Conservation (phyloP, 805 yeast species). For the Yarrowia hollandica region DNA sequence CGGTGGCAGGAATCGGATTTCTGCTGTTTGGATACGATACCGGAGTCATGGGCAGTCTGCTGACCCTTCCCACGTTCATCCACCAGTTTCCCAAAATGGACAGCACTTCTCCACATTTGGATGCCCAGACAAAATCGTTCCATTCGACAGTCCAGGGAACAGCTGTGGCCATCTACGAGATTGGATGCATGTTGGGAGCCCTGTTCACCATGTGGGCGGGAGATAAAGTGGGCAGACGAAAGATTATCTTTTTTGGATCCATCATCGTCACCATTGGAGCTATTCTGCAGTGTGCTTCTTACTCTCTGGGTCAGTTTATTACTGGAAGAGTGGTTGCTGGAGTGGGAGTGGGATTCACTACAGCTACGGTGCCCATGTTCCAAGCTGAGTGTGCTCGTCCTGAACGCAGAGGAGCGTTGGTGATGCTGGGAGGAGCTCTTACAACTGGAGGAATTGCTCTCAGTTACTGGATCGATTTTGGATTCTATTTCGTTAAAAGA, state of each 20-base stretch:
- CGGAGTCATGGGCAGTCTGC: conserved; percentile 63
- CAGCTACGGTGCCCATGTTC: conserved; percentile 81
- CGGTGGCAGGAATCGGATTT: conserved; percentile 37
- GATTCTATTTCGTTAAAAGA: conserved; percentile 44
- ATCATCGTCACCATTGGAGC: conserved; percentile 1
- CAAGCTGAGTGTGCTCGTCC: conserved; percentile 74
- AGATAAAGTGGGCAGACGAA: conserved; percentile 66
- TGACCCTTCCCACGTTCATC: not conserved
- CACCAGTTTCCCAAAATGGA: conserved; percentile 1
- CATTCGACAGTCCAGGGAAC: not conserved
- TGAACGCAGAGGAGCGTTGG: conserved; percentile 65
- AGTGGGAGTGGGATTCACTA: conserved; percentile 42
- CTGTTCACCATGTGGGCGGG: conserved; percentile 44
- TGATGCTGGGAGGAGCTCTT: conserved; percentile 68
- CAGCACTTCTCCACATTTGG: not conserved
- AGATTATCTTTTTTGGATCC: conserved; percentile 34
- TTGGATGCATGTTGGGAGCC: conserved; percentile 52
- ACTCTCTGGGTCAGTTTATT: not conserved
- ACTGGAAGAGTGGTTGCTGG: not conserved
- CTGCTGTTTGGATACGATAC: conserved; percentile 66
- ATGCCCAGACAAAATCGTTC: not conserved
- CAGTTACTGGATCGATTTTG: conserved; percentile 50
- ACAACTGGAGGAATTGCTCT: conserved; percentile 74
- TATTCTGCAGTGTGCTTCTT: conserved; percentile 2
- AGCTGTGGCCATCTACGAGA: conserved; percentile 46